Conservation (phyloP, 805 yeast genomes). For the Zygoascus tannicola region DNA sequence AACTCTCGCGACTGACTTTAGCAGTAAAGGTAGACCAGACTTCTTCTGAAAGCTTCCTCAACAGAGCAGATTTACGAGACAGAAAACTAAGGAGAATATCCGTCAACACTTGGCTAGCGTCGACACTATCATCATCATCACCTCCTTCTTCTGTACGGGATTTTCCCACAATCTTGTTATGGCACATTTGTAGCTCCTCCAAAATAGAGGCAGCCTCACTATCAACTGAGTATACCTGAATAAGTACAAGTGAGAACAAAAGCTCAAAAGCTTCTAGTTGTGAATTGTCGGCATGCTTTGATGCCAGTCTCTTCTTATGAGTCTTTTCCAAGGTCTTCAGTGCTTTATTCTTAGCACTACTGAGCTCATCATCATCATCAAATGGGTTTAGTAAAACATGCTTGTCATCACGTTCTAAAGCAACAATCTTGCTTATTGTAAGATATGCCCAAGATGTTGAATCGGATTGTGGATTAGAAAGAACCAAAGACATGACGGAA, state of each 20-base stretch:
- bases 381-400: slow-evolving; percentile 32
- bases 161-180: slow-evolving; percentile 35
- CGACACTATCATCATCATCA: slow-evolving; percentile 30
- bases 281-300: slow-evolving; percentile 30
- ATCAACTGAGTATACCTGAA: slow-evolving; percentile 67
- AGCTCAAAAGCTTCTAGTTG: slow-evolving; percentile 62
- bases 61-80: slow-evolving; percentile 47
- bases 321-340: slow-evolving; percentile 40
- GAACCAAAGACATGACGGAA: slow-evolving; percentile 54
- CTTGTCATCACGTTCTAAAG: slow-evolving; percentile 15
- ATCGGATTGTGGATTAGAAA: slow-evolving; percentile 37
- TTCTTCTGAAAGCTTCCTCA: slow-evolving; percentile 47
- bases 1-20: slow-evolving; percentile 36
- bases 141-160: slow-evolving; percentile 31
- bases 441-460: slow-evolving; percentile 50
- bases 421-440: slow-evolving; percentile 16
- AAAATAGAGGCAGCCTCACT: slow-evolving; percentile 66
- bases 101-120: slow-evolving; percentile 41
- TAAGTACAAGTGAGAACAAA: slow-evolving; percentile 61
- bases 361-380: slow-evolving; percentile 45
- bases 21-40: slow-evolving; percentile 51
- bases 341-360: slow-evolving; percentile 39
- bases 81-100: slow-evolving; percentile 52
- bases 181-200: slow-evolving; percentile 61
- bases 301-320: slow-evolving; percentile 29